A percentile compares a stretch with the other conserved stretches of the same genome.
phyloP scores from a whole-genome alignment of 257 asterid species.

The Capsicum baccatum region DNA sequence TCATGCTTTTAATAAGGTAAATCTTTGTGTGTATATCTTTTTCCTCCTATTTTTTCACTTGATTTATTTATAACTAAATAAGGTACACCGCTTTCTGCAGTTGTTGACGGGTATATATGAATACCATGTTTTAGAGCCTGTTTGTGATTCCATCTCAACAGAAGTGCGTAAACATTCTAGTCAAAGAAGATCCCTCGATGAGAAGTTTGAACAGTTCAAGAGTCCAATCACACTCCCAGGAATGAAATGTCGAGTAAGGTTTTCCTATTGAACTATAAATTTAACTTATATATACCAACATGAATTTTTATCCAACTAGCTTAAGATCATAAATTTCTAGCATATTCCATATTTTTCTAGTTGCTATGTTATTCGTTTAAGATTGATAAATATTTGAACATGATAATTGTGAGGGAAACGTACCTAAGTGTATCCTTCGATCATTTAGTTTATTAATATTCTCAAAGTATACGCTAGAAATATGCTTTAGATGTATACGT shows the following conservation, averaged over 20 bases:
- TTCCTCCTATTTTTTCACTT: not conserved
- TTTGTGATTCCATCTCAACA: constrained; percentile 27
- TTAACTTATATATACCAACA: too few species aligned
- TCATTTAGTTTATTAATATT: too few species aligned
- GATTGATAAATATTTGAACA: too few species aligned
- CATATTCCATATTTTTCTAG: too few species aligned
- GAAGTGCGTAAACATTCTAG: not conserved
- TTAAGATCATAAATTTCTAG: too few species aligned
- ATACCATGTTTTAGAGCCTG: constrained; percentile 32
- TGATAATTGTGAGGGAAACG: too few species aligned
- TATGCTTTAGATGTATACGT: too few species aligned
- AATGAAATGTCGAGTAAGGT: constrained; percentile 17
- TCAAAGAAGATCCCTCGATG: constrained; percentile 24
- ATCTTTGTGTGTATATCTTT: not conserved
- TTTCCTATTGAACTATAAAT: not conserved
- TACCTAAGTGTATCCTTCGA: too few species aligned
- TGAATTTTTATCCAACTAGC: too few species aligned
- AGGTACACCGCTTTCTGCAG: constrained; percentile 1
- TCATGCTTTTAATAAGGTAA: constrained; percentile 35
- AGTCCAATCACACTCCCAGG: not conserved
- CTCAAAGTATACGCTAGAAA: too few species aligned
- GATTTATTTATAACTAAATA: too few species aligned
- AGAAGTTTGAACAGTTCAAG: not conserved
- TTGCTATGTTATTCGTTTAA: too few species aligned
- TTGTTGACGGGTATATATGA: not conserved